Evolutionary conservation across 2,329 filamentous ascomycete genomes (phyloP).

Genomic region (Stromatinia cepivora): DNA sequence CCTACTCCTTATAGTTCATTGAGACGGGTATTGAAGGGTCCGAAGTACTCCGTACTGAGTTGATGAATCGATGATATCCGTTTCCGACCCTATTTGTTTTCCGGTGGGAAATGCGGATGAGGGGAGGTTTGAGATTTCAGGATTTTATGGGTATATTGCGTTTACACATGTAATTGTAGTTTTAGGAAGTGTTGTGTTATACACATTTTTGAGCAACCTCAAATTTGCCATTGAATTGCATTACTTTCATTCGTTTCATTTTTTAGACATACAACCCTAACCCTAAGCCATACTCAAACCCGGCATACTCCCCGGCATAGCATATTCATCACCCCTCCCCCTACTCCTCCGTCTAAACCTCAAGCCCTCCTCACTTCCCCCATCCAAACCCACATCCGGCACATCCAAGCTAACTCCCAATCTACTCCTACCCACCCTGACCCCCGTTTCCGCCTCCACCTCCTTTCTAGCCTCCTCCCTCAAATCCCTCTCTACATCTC

Average conservation of each 20-base stretch:
- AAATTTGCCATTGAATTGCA: not conserved
- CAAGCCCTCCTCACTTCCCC: conserved; percentile 39
- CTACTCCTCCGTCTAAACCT: conserved; percentile 39
- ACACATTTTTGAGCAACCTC: not conserved
- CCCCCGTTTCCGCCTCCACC: conserved; percentile 47
- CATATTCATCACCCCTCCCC: conserved; percentile 41
- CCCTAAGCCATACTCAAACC: conserved; percentile 33
- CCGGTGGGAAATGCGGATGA: too few species aligned
- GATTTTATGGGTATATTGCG: too few species aligned
- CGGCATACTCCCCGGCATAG: conserved; percentile 44
- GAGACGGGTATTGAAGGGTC: too few species aligned
- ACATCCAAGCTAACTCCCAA: conserved; percentile 41
- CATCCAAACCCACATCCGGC: conserved; percentile 37
- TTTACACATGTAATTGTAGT: too few species aligned
- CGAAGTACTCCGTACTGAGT: too few species aligned
- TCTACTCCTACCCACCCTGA: conserved; percentile 30
- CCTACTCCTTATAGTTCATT: too few species aligned
- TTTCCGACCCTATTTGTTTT: too few species aligned
- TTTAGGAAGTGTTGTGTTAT: too few species aligned
- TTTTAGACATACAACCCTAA: not conserved
- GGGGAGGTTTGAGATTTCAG: too few species aligned
- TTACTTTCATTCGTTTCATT: not conserved
- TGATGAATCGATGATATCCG: too few species aligned
- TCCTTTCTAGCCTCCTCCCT: conserved; percentile 54
- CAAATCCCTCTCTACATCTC: conserved; percentile 53